Conservation (phyloP, 345 rosid species). For the Boechera stricta region DNA sequence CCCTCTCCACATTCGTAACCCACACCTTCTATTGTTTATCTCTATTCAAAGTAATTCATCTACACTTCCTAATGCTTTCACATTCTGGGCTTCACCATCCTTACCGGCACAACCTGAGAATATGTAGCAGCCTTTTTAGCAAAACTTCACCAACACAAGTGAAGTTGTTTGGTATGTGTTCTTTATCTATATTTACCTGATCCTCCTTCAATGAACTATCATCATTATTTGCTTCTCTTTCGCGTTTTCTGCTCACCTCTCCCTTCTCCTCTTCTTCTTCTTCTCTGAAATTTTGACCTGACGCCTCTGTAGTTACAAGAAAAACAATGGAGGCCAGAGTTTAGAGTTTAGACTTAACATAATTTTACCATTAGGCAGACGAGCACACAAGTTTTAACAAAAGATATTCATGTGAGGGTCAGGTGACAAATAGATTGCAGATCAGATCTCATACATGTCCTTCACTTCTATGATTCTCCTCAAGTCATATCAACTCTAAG, state of each 20-base stretch:
- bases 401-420: constrained; percentile 27
- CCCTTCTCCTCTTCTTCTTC: constrained; percentile 47
- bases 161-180: constrained; percentile 5
- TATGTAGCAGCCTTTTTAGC: constrained; percentile 29
- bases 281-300: constrained; percentile 78
- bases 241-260: constrained; percentile 32
- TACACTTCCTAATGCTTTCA: constrained; percentile 38
- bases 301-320: constrained; percentile 57
- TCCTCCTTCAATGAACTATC: constrained; percentile 41
- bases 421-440: constrained; percentile 16
- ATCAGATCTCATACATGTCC: constrained; percentile 31
- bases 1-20: constrained; percentile 9
- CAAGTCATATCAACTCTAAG: constrained; percentile 25
- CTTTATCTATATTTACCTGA: constrained; percentile 40
- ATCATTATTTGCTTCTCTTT: constrained; percentile 36
- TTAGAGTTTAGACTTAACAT: constrained; percentile 8
- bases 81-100: constrained; percentile 32
- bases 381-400: constrained; percentile 1
- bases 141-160: constrained; percentile 14
- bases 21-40: constrained; percentile 17
- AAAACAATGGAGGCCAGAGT: constrained; percentile 12
- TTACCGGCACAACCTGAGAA: constrained; percentile 45
- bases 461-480: constrained; percentile 25
- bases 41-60: constrained; percentile 27
- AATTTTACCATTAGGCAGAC: not conserved